These are phyloP conservation scores for Syzygium aromaticum DNA, from an alignment of 345 rosid genomes.

Conservation along the genomic window DNA sequence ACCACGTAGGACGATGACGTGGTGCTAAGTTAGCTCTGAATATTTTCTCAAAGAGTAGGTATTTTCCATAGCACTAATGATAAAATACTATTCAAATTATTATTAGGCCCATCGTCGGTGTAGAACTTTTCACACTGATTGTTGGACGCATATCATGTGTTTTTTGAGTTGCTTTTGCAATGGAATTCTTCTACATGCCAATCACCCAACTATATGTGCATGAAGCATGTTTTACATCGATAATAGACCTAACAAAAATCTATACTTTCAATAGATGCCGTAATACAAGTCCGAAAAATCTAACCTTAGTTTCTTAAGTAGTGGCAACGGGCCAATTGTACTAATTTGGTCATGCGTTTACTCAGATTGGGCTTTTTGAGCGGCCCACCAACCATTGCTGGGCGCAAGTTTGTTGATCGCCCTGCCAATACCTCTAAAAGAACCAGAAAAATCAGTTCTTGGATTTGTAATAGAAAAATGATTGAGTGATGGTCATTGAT, in stretches of 20 bases:
- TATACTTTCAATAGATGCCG: not conserved
- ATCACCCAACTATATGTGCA: not conserved
- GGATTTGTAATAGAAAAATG: not conserved
- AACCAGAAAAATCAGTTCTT: not conserved
- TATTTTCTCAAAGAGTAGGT: too few species aligned
- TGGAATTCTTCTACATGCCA: not conserved
- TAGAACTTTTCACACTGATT: not conserved
- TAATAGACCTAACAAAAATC: not conserved
- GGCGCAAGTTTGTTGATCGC: not conserved
- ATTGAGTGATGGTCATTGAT: too few species aligned
- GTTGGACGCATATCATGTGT: not conserved
- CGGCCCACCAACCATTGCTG: not conserved
- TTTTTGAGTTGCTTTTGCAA: not conserved
- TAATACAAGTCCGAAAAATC: not conserved
- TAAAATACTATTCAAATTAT: too few species aligned
- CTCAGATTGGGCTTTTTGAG: not conserved
- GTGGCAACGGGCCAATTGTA: not conserved
- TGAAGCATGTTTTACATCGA: not conserved
- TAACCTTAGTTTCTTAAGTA: not conserved
- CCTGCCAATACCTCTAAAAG: not conserved
- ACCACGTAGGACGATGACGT: too few species aligned
- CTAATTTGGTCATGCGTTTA: not conserved
- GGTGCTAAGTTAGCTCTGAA: too few species aligned
- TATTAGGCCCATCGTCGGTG: not conserved
- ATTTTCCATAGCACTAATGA: too few species aligned